phyloP scores from a whole-genome alignment of 371 early-diverging fungal genomes.

The Apophysomyces elegans region DNA sequence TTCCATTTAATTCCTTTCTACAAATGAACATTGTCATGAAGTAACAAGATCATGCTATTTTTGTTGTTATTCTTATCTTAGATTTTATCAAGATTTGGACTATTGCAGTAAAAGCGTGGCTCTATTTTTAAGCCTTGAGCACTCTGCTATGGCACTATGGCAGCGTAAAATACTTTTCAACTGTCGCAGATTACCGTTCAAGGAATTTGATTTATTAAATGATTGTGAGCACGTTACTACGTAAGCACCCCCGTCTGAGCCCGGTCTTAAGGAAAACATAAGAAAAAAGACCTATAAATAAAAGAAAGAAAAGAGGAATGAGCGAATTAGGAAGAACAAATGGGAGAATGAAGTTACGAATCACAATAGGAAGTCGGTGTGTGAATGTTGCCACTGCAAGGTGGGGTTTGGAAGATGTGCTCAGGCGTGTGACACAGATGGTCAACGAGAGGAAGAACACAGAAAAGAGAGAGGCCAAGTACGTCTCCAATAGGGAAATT shows the following conservation, averaged over 20 bases:
- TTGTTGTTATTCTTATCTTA: too few species aligned
- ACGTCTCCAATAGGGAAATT: not conserved
- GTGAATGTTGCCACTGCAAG: not conserved
- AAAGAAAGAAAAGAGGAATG: not conserved
- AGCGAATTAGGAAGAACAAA: not conserved
- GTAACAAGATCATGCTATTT: too few species aligned
- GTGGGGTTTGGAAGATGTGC: not conserved
- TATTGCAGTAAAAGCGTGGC: too few species aligned
- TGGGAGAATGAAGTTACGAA: not conserved
- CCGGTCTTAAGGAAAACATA: not conserved
- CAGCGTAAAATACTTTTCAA: too few species aligned
- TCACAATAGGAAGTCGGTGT: not conserved
- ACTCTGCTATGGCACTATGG: too few species aligned
- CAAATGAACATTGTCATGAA: too few species aligned
- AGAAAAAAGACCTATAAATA: not conserved
- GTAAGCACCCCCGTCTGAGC: not conserved
- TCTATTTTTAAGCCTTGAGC: too few species aligned
- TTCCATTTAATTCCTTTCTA: too few species aligned
- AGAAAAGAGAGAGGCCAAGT: conserved; percentile 2
- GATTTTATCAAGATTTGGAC: too few species aligned
- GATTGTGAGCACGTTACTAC: not conserved
- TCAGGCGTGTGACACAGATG: not conserved
- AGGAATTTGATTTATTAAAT: not conserved
- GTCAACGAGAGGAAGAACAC: conserved; percentile 8
- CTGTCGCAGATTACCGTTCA: too few species aligned